A percentile compares a stretch with the other conserved stretches of the same genome.
Conservation (phyloP, 1,284 basidiomycete species). For the Vanrija humicola region DNA sequence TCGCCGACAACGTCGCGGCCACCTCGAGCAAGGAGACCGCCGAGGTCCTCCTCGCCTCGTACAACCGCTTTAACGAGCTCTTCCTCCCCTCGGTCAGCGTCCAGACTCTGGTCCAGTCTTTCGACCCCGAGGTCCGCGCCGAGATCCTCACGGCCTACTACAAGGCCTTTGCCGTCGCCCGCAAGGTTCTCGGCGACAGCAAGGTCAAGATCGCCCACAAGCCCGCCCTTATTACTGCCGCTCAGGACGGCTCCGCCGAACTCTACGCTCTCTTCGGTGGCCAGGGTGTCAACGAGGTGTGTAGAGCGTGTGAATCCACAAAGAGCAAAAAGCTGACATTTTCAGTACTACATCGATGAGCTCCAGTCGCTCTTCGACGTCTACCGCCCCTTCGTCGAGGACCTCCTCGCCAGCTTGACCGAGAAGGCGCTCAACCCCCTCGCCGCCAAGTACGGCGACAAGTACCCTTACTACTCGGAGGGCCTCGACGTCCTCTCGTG, state of each 20-base stretch:
- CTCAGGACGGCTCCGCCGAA: constrained; percentile 65
- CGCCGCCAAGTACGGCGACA: constrained; percentile 56
- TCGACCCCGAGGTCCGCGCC: constrained; percentile 71
- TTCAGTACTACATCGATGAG: constrained; percentile 86
- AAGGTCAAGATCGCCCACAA: constrained; percentile 61
- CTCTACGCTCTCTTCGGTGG: constrained; percentile 95
- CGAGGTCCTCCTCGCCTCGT: constrained; percentile 66
- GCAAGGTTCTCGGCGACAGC: constrained; percentile 56
- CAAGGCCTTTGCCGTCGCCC: constrained; percentile 68
- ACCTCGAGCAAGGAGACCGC: constrained; percentile 59
- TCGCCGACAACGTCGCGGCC: constrained; percentile 60
- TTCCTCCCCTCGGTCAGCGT: constrained; percentile 62
- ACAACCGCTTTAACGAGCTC: constrained; percentile 71
- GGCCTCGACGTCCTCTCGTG: constrained; percentile 80
- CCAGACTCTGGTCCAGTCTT: constrained; percentile 75
- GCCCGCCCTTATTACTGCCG: constrained; percentile 72
- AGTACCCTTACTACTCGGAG: constrained; percentile 68
- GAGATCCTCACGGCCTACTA: constrained; percentile 77
- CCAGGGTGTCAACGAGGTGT: constrained; percentile 90
- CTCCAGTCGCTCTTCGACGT: constrained; percentile 85
- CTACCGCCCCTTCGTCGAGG: constrained; percentile 77
- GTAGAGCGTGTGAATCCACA: constrained; percentile 16
- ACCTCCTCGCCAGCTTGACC: constrained; percentile 65
- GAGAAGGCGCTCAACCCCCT: constrained; percentile 68
- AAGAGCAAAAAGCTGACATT: constrained; percentile 14